A percentile compares a stretch with the other conserved stretches of the same genome.
phyloP scores from a whole-genome alignment of 2,329 filamentous ascomycete genomes.

The Escovopsis sp. region DNA sequence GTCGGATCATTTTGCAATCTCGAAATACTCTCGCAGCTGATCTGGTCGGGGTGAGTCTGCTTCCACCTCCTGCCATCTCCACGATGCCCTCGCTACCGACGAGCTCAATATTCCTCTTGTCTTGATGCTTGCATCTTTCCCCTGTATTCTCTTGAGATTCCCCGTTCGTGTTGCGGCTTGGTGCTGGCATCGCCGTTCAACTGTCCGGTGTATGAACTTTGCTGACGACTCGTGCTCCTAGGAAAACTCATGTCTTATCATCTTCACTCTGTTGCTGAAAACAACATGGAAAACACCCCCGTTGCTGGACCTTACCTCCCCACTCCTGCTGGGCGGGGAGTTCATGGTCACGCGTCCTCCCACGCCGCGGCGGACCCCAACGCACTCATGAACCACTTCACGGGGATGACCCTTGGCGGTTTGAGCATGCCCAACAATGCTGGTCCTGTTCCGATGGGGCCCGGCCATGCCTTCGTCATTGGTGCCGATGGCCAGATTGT shows the following conservation, averaged over 20 bases:
- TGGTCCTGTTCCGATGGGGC: conserved; percentile 18
- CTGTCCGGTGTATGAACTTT: not conserved
- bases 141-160: not conserved
- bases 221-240: not conserved
- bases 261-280: conserved; percentile 14
- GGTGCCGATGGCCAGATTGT: conserved; percentile 25
- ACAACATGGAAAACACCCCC: conserved; percentile 22
- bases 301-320: conserved; percentile 18
- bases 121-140: not conserved
- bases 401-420: conserved; percentile 22
- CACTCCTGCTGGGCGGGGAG: conserved; percentile 15
- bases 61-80: not conserved
- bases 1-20: conserved; percentile 17
- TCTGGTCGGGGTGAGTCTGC: conserved; percentile 17
- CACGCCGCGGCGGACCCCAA: conserved; percentile 18
- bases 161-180: not conserved
- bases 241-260: conserved; percentile 21
- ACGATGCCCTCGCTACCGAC: not conserved
- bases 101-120: not conserved
- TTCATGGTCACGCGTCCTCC: conserved; percentile 16
- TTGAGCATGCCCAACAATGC: conserved; percentile 19
- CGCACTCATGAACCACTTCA: conserved; percentile 21
- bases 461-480: conserved; percentile 22
- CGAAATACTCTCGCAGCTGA: conserved; percentile 15
- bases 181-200: not conserved